Percentiles rank a stretch among this genome's conserved stretches.
phyloP scores from a whole-genome alignment of 805 yeast species.

The Yarrowia bubula region DNA sequence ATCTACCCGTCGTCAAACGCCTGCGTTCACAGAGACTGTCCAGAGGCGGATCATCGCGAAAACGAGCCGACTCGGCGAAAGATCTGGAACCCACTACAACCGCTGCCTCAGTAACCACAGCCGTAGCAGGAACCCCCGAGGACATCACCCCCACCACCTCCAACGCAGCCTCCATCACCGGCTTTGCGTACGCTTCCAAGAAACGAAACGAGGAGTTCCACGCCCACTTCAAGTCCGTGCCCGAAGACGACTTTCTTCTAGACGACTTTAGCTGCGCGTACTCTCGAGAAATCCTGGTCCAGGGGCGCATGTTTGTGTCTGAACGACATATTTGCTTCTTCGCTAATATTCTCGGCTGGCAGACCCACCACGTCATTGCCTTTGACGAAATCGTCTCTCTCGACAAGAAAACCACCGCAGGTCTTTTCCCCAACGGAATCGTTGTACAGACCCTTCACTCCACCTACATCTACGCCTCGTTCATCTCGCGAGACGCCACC shows the following conservation, averaged over 20 bases:
- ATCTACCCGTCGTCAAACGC: constrained; percentile 19
- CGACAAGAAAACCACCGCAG: constrained; percentile 83
- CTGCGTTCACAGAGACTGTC: not conserved
- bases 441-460: constrained; percentile 60
- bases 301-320: constrained; percentile 82
- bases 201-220: constrained; percentile 76
- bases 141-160: constrained; percentile 4
- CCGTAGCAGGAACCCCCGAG: not conserved
- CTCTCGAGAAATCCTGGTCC: constrained; percentile 78
- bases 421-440: constrained; percentile 88
- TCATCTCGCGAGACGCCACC: constrained; percentile 76
- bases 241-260: constrained; percentile 65
- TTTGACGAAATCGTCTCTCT: constrained; percentile 66
- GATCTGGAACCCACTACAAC: constrained; percentile 3
- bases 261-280: constrained; percentile 92
- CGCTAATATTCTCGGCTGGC: constrained; percentile 87
- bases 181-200: constrained; percentile 28
- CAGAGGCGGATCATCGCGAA: not conserved
- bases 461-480: constrained; percentile 81
- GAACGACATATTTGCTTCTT: constrained; percentile 80
- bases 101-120: not conserved
- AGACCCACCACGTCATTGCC: constrained; percentile 72
- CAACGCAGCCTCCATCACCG: constrained; percentile 17
- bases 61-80: not conserved
- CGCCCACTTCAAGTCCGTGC: constrained; percentile 62